These are phyloP conservation scores for Penicillium maclennaniae DNA, from an alignment of 495 filamentous ascomycete genomes.

Conservation along the genomic window DNA sequence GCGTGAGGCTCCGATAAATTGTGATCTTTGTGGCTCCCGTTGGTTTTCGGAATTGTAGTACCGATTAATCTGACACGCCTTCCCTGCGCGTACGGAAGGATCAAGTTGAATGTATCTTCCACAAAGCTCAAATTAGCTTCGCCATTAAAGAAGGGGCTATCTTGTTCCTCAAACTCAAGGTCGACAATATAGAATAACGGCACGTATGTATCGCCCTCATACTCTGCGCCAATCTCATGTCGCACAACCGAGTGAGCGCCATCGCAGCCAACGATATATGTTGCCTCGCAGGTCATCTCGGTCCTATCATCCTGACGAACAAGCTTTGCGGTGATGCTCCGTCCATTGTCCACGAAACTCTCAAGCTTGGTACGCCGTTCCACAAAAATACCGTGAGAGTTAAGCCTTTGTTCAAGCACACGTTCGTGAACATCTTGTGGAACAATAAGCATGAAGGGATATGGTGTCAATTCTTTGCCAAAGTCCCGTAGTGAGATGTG, in stretches of 20 bases:
- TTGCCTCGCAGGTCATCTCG: slow-evolving; percentile 23
- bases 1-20: slow-evolving; percentile 1
- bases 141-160: slow-evolving; percentile 30
- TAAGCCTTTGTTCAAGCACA: slow-evolving; percentile 31
- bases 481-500: slow-evolving; percentile 24
- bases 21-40: not conserved
- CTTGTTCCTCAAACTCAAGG: slow-evolving; percentile 22
- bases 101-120: slow-evolving; percentile 26
- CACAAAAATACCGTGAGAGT: slow-evolving; percentile 28
- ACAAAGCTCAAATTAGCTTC: slow-evolving; percentile 30
- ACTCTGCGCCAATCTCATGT: slow-evolving; percentile 22
- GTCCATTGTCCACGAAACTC: slow-evolving; percentile 23
- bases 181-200: slow-evolving; percentile 37
- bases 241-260: slow-evolving; percentile 34
- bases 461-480: slow-evolving; percentile 30
- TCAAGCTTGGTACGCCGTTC: slow-evolving; percentile 28
- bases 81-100: slow-evolving; percentile 23
- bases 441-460: slow-evolving; percentile 29
- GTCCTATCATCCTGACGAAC: slow-evolving; percentile 6
- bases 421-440: slow-evolving; percentile 37
- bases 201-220: slow-evolving; percentile 29
- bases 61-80: slow-evolving; percentile 25
- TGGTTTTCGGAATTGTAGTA: slow-evolving; percentile 4
- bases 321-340: slow-evolving; percentile 26
- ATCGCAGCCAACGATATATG: slow-evolving; percentile 37